These are phyloP conservation scores for Dictyostelium firmibasis DNA, from an alignment of 78 protist species.

Conservation along the genomic window DNA sequence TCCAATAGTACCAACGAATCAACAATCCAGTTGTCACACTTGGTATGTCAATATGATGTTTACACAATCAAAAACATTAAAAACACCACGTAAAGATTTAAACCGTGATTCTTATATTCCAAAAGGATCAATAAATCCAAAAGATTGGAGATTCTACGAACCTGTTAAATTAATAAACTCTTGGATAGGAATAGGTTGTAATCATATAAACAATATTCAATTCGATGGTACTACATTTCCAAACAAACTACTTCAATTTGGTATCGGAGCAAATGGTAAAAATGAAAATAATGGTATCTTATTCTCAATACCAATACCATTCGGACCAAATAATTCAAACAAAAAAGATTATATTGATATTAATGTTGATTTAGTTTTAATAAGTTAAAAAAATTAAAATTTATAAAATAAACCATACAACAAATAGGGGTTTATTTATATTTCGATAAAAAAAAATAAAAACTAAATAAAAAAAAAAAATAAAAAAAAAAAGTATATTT, in stretches of 20 bases:
- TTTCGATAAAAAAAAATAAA: no score
- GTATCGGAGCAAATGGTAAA: constrained; percentile 71
- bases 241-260: constrained; percentile 1
- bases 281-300: constrained; percentile 10
- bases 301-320: neutral
- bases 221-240: neutral
- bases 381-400: neutral
- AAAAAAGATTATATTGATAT: neutral
- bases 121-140: constrained; percentile 27
- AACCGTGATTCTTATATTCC: constrained; percentile 17
- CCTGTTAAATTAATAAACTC: neutral
- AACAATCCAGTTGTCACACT: neutral
- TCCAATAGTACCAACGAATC: constrained; percentile 17
- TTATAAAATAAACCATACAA: no score
- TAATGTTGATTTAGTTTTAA: constrained; percentile 3
- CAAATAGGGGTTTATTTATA: no score
- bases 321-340: neutral
- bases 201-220: neutral
- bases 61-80: neutral
- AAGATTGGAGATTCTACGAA: constrained; percentile 18
- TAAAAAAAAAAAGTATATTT: no score
- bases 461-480: no score
- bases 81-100: neutral
- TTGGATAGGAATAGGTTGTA: constrained; percentile 20
- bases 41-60: constrained; percentile 21